A percentile compares a stretch with the other conserved stretches of the same genome.
phyloP scores from a whole-genome alignment of 768 basidiomycete species.

The Clitopilus hobsonii region DNA sequence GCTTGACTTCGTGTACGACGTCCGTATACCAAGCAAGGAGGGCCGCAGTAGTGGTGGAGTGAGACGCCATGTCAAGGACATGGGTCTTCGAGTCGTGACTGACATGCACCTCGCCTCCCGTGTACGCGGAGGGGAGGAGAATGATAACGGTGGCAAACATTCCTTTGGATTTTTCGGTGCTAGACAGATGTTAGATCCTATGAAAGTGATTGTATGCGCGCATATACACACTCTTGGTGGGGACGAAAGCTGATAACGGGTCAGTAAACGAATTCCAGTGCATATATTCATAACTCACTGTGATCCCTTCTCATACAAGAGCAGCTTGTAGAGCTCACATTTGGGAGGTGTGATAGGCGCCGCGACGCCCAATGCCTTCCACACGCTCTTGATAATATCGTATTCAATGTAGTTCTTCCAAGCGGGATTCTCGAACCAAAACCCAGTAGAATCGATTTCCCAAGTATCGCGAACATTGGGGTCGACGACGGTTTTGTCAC shows the following conservation, averaged over 20 bases:
- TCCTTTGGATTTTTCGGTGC: constrained; percentile 37
- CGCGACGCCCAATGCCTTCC: not conserved
- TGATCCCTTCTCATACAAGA: constrained; percentile 41
- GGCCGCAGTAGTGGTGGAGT: constrained; percentile 10
- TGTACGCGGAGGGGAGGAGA: constrained; percentile 38
- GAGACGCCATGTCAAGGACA: not conserved
- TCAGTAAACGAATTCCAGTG: not conserved
- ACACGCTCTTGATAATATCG: not conserved
- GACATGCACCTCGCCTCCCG: constrained; percentile 38
- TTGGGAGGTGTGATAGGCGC: constrained; percentile 16
- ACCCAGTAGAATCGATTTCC: constrained; percentile 35
- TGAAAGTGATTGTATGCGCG: not conserved
- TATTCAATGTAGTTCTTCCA: not conserved
- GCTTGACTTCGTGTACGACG: constrained; percentile 39
- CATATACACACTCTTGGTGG: not conserved
- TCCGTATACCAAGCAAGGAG: constrained; percentile 35
- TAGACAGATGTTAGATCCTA: constrained; percentile 8
- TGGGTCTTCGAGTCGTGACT: not conserved
- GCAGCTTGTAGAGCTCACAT: constrained; percentile 38
- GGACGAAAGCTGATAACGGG: not conserved
- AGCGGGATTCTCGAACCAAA: constrained; percentile 42
- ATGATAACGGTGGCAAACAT: constrained; percentile 49
- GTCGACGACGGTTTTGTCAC: constrained; percentile 36
- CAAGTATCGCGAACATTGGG: constrained; percentile 40
- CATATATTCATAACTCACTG: constrained; percentile 33